These are phyloP conservation scores for Globisporangium irregulare DNA, from an alignment of 352 stramenopile genomes.

Conservation along the genomic window DNA sequence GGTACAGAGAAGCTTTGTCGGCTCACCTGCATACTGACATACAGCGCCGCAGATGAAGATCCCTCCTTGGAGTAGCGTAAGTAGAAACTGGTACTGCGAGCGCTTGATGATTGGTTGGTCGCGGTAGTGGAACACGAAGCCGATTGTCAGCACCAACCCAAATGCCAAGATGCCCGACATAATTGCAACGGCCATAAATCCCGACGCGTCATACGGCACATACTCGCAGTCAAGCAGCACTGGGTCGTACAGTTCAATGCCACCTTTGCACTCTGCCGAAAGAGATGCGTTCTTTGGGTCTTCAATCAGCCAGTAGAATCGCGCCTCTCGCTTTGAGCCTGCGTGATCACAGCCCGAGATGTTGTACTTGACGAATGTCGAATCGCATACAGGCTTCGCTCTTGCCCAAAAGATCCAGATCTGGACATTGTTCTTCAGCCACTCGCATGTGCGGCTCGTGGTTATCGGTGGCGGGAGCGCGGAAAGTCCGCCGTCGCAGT, in stretches of 20 bases:
- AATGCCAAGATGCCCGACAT: constrained; percentile 21
- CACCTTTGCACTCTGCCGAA: constrained; percentile 36
- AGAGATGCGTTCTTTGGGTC: constrained; percentile 20
- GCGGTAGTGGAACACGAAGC: constrained; percentile 36
- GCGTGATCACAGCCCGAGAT: constrained; percentile 28
- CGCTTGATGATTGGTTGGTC: constrained; percentile 54
- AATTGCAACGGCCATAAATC: constrained; percentile 22
- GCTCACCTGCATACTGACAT: constrained; percentile 39
- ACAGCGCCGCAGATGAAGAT: constrained; percentile 42
- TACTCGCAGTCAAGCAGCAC: constrained; percentile 46
- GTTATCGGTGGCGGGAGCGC: constrained; percentile 23
- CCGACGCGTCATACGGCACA: constrained; percentile 24
- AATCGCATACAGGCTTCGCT: constrained; percentile 30
- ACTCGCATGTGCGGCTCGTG: constrained; percentile 39
- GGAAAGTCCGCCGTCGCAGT: constrained; percentile 33
- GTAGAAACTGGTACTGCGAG: constrained; percentile 63
- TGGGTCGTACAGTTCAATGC: constrained; percentile 18
- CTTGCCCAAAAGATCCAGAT: constrained; percentile 36
- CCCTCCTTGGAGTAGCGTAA: constrained; percentile 47
- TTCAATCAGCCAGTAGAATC: constrained; percentile 35
- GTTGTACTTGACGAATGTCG: constrained; percentile 37
- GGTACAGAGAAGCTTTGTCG: constrained; percentile 32
- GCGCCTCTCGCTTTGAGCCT: constrained; percentile 20
- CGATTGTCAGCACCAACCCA: constrained; percentile 23
- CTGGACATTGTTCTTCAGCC: constrained; percentile 28